phyloP scores from a whole-genome alignment of 2,329 filamentous ascomycete species.

The Colletotrichum sp. region DNA sequence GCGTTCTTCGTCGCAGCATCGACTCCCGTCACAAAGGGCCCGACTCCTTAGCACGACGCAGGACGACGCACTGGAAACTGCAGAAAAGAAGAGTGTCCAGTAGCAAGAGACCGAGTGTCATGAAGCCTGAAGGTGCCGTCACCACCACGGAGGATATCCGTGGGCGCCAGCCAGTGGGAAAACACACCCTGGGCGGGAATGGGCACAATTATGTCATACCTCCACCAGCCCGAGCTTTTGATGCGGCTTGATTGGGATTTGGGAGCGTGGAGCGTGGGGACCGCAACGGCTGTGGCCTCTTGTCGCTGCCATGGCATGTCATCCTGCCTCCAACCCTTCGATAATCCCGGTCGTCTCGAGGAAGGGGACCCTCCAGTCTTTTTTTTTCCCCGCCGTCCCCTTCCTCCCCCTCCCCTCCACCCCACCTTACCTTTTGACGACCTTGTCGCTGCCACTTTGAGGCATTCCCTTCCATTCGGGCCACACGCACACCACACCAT shows the following conservation, averaged over 20 bases:
- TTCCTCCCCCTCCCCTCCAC: neutral
- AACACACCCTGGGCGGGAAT: neutral
- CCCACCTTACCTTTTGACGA: neutral
- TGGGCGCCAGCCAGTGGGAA: neutral
- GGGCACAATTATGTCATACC: conserved; percentile 26
- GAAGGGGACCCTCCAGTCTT: neutral
- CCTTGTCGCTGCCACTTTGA: neutral
- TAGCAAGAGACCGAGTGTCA: neutral
- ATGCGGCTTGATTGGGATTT: conserved; percentile 18
- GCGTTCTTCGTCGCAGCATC: neutral
- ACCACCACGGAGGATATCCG: conserved; percentile 1
- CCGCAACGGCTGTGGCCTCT: neutral
- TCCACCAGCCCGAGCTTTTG: conserved; percentile 13
- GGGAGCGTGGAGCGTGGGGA: neutral
- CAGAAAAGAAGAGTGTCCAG: neutral
- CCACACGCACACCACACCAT: neutral
- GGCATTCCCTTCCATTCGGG: neutral
- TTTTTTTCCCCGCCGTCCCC: neutral
- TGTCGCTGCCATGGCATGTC: conserved; percentile 27
- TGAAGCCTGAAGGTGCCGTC: neutral
- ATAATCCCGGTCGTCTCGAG: neutral
- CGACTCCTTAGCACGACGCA: neutral
- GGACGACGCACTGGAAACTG: neutral
- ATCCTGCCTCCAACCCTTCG: conserved; percentile 29
- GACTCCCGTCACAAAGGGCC: neutral